phyloP scores from a whole-genome alignment of 345 rosid species.

The Brassica juncea region DNA sequence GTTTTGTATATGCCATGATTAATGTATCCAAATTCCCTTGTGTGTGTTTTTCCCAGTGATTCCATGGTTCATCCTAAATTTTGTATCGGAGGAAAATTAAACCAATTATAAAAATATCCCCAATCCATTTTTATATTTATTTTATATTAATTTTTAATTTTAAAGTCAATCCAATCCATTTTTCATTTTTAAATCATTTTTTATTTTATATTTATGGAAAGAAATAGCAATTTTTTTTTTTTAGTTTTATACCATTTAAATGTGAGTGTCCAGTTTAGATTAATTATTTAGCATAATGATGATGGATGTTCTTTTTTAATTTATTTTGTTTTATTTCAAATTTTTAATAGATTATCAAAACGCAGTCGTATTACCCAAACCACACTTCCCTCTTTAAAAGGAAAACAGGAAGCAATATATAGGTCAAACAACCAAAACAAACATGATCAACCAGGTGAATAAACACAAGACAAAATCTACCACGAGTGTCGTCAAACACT shows the following conservation, averaged over 20 bases:
- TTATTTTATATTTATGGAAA: not conserved
- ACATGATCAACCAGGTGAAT: conserved; percentile 26
- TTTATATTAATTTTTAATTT: not conserved
- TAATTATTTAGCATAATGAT: not conserved
- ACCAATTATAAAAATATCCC: not conserved
- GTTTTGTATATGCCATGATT: conserved; percentile 14
- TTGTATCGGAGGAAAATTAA: not conserved
- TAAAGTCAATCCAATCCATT: not conserved
- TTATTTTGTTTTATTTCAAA: not conserved
- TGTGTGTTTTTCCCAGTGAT: conserved; percentile 10
- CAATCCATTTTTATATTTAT: not conserved
- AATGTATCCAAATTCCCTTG: conserved; percentile 6
- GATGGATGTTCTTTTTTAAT: not conserved
- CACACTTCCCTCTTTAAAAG: conserved; percentile 28
- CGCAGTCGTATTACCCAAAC: not conserved
- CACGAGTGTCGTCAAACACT: conserved; percentile 33
- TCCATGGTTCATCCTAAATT: conserved; percentile 3
- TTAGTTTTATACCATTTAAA: not conserved
- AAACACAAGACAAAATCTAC: conserved; percentile 13
- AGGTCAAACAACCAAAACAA: not conserved
- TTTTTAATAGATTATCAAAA: not conserved
- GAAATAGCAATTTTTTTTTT: not conserved
- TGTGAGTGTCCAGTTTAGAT: not conserved
- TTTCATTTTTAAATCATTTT: not conserved
- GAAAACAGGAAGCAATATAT: conserved; percentile 26